Percentiles rank a stretch among this genome's conserved stretches.
Evolutionary conservation across 2,329 filamentous ascomycete genomes (phyloP).

Genomic region (Fusarium cyanostomum): DNA sequence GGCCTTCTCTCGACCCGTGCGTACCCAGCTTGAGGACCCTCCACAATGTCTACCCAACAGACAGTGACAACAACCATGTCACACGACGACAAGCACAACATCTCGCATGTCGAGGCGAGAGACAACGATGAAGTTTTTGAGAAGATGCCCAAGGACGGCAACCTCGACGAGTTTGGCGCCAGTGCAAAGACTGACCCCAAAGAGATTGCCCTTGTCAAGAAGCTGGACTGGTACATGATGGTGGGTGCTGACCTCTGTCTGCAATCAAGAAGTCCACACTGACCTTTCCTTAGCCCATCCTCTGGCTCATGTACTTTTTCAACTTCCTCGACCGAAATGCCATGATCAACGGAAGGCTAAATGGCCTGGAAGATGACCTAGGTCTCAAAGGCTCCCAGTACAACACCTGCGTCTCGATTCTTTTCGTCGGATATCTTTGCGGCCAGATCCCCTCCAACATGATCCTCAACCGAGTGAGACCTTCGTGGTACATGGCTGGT

Average conservation of each 20-base stretch:
- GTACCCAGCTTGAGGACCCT: no score
- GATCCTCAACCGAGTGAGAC: conserved; percentile 53
- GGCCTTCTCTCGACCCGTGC: neutral
- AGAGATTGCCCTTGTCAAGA: conserved; percentile 33
- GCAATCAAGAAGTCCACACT: neutral
- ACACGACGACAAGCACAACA: conserved; percentile 6
- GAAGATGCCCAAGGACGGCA: conserved; percentile 8
- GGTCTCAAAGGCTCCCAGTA: conserved; percentile 52
- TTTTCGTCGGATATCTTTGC: conserved; percentile 50
- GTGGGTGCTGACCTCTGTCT: neutral
- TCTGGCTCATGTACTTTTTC: conserved; percentile 54
- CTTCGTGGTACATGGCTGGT: conserved; percentile 55
- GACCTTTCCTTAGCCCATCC: conserved; percentile 40
- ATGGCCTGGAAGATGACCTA: conserved; percentile 63
- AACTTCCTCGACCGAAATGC: conserved; percentile 62
- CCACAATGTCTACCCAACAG: neutral
- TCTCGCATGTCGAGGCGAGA: conserved; percentile 9
- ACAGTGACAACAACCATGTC: neutral
- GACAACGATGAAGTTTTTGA: conserved; percentile 25
- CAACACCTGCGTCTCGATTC: conserved; percentile 49
- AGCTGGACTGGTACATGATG: conserved; percentile 35
- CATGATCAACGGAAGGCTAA: conserved; percentile 65
- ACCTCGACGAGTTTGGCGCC: conserved; percentile 38
- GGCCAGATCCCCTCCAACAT: conserved; percentile 53
- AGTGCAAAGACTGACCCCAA: conserved; percentile 32